These are phyloP conservation scores for Starmerella sp. DNA, from an alignment of 805 yeast genomes.

Conservation along the genomic window DNA sequence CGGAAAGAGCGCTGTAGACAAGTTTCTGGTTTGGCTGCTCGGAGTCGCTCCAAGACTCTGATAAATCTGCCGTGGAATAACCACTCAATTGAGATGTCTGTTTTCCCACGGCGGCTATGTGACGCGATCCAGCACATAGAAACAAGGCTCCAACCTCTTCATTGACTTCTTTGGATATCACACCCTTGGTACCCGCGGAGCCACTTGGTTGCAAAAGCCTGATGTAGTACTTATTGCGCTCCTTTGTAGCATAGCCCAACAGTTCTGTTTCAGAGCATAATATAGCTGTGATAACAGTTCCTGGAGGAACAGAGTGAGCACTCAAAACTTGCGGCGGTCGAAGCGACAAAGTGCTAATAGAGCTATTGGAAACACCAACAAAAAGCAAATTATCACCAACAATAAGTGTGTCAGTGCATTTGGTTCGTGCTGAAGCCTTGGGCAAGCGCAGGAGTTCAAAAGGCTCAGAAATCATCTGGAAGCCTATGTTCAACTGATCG, in stretches of 20 bases:
- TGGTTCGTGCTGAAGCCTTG: slow-evolving; percentile 5
- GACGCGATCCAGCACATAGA: not conserved
- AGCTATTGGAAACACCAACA: slow-evolving; percentile 28
- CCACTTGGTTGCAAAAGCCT: slow-evolving; percentile 2
- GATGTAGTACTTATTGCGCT: slow-evolving; percentile 25
- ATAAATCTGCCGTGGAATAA: not conserved
- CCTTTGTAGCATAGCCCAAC: slow-evolving; percentile 23
- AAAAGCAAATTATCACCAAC: slow-evolving; percentile 12
- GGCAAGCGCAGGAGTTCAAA: slow-evolving; percentile 23
- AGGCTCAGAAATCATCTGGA: slow-evolving; percentile 22
- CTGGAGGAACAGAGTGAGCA: slow-evolving; percentile 29
- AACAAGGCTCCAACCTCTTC: slow-evolving; percentile 11
- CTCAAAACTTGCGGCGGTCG: slow-evolving; percentile 29
- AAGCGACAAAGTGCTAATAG: slow-evolving; percentile 23
- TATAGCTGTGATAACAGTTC: slow-evolving; percentile 24
- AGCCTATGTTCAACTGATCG: not conserved
- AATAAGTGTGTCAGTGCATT: slow-evolving; percentile 1
- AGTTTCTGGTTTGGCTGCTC: not conserved
- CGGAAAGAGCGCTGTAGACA: not conserved
- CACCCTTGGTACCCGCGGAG: not conserved
- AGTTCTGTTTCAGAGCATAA: slow-evolving; percentile 1
- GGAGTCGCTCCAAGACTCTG: not conserved
- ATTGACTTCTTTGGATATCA: slow-evolving; percentile 1
- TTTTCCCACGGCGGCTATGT: slow-evolving; percentile 2
- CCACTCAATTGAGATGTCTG: not conserved